Percentiles rank a stretch among this genome's conserved stretches.
These are phyloP conservation scores for Inonotus hispidus DNA, from an alignment of 1,284 basidiomycete species.

Conservation along the genomic window DNA sequence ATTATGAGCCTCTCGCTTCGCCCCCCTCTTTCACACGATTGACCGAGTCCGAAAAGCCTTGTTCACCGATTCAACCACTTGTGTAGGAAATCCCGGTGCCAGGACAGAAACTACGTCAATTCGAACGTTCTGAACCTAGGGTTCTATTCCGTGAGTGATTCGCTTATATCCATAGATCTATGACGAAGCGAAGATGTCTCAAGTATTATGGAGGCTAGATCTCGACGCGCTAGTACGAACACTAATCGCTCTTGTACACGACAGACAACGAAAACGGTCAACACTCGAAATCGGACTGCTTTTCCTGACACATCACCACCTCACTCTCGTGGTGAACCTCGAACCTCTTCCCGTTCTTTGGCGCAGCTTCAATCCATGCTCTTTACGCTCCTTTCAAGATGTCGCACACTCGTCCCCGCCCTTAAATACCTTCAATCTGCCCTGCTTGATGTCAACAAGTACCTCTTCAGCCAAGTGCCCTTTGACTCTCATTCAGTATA, in stretches of 20 bases:
- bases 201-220: background rate
- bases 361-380: background rate
- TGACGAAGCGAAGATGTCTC: conserved; percentile 3
- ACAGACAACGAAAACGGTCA: background rate
- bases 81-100: background rate
- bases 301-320: background rate
- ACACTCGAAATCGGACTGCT: background rate
- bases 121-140: background rate
- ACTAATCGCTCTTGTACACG: background rate
- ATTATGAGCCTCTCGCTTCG: background rate
- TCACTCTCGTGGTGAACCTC: background rate
- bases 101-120: background rate
- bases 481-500: background rate
- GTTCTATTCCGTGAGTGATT: background rate
- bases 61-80: background rate
- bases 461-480: background rate
- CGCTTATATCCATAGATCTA: background rate
- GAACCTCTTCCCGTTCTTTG: background rate
- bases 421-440: conserved; percentile 12
- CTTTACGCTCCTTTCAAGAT: background rate
- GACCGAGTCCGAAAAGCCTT: background rate
- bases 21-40: conserved; percentile 6
- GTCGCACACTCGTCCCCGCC: background rate
- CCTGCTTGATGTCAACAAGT: background rate
- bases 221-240: background rate